A percentile compares a stretch with the other conserved stretches of the same genome.
These are phyloP conservation scores for Choanephora cucurbitarum DNA, from an alignment of 371 early-diverging fungal species.

Conservation along the genomic window DNA sequence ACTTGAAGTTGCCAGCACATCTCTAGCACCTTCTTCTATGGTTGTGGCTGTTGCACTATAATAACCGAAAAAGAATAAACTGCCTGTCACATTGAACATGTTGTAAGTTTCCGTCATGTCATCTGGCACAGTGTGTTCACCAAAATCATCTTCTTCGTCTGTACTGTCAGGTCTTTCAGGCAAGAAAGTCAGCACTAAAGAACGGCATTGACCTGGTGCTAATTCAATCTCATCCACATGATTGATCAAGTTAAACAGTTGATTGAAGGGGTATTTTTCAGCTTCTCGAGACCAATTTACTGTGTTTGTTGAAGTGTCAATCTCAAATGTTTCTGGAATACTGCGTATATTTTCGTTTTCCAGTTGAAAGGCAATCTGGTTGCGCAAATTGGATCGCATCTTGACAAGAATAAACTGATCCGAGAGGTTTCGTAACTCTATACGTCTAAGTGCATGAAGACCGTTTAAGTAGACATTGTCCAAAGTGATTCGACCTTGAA, in stretches of 20 bases:
- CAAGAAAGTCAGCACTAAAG: conserved; percentile 77
- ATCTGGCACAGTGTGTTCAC: conserved; percentile 8
- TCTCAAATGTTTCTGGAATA: conserved; percentile 22
- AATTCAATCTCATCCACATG: conserved; percentile 78
- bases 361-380: conserved; percentile 86
- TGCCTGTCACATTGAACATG: conserved; percentile 79
- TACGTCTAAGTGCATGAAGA: conserved; percentile 75
- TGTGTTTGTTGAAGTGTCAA: conserved; percentile 58
- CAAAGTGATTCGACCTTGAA: conserved; percentile 60
- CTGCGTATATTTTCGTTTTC: conserved; percentile 78
- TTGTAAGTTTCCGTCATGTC: conserved; percentile 43
- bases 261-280: conserved; percentile 75
- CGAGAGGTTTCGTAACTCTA: conserved; percentile 74
- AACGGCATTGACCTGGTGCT: conserved; percentile 58
- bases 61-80: conserved; percentile 86
- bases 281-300: conserved; percentile 55
- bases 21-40: conserved; percentile 13
- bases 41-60: conserved; percentile 18
- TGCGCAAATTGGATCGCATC: conserved; percentile 79
- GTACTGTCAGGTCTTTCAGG: conserved; percentile 46
- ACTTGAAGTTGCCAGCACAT: conserved; percentile 30
- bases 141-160: conserved; percentile 18
- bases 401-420: conserved; percentile 64
- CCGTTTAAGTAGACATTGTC: conserved; percentile 84
- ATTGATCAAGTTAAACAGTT: conserved; percentile 88